These are phyloP conservation scores for Yamadazyma conglobata DNA, from an alignment of 1,139 yeast species.

Conservation along the genomic window DNA sequence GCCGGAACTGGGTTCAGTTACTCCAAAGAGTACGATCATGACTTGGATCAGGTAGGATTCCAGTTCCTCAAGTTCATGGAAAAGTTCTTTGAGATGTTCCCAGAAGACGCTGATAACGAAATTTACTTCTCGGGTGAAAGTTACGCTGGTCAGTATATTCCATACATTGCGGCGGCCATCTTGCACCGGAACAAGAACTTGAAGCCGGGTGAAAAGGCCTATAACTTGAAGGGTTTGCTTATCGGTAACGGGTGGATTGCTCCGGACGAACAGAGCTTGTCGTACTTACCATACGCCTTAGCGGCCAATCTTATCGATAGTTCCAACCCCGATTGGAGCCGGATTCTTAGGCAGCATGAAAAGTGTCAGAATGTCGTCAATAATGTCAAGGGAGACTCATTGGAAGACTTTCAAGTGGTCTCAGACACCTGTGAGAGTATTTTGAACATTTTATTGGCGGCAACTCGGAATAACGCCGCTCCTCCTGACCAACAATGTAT, in stretches of 20 bases:
- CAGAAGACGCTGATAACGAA: constrained; percentile 64
- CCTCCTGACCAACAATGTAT: constrained; percentile 49
- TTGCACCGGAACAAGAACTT: constrained; percentile 41
- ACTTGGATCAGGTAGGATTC: constrained; percentile 53
- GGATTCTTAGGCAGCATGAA: constrained; percentile 51
- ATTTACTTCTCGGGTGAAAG: constrained; percentile 90
- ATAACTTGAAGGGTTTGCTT: constrained; percentile 62
- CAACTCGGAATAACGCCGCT: constrained; percentile 27
- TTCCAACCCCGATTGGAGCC: constrained; percentile 35
- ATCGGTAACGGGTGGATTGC: constrained; percentile 98
- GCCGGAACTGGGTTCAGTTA: constrained; percentile 89
- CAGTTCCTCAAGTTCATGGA: constrained; percentile 67
- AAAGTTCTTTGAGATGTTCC: constrained; percentile 67
- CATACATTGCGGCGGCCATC: constrained; percentile 72
- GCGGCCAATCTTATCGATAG: constrained; percentile 53
- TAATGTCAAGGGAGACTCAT: constrained; percentile 26
- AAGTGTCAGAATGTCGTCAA: constrained; percentile 47
- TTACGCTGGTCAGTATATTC: constrained; percentile 96
- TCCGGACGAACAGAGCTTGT: constrained; percentile 77
- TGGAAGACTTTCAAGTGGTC: constrained; percentile 17
- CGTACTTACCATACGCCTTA: constrained; percentile 72
- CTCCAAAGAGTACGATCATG: constrained; percentile 52
- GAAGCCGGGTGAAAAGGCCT: constrained; percentile 18
- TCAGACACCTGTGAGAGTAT: constrained; percentile 47
- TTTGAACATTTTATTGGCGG: constrained; percentile 38